A percentile compares a stretch with the other conserved stretches of the same genome.
Conservation (phyloP, 2,329 filamentous ascomycete species). For the Fulvia fulva region DNA sequence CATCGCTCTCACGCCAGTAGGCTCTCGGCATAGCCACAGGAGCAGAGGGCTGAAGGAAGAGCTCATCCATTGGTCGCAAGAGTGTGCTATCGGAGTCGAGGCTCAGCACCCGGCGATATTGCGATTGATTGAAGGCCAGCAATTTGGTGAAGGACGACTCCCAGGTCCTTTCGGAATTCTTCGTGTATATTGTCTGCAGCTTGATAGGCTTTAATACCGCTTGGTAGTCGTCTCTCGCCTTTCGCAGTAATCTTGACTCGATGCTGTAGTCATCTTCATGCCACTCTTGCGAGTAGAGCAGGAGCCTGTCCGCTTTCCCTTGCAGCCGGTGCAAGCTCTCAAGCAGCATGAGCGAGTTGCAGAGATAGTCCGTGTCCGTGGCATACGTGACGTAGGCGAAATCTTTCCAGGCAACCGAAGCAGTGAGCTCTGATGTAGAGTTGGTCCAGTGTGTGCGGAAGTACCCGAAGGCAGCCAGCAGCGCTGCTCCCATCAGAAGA, state of each 20-base stretch:
- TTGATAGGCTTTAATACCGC: slow-evolving; percentile 47
- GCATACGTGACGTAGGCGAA: slow-evolving; percentile 44
- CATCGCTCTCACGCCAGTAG: slow-evolving; percentile 64
- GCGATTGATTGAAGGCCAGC: slow-evolving; percentile 61
- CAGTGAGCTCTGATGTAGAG: too few relatives aligned
- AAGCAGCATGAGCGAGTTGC: slow-evolving; percentile 43
- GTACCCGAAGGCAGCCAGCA: too few relatives aligned
- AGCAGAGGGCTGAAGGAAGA: slow-evolving; percentile 60
- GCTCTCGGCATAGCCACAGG: slow-evolving; percentile 64
- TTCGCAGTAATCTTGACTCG: slow-evolving; percentile 43
- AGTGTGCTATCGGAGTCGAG: slow-evolving; percentile 62
- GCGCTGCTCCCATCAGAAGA: too few relatives aligned
- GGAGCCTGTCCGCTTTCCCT: slow-evolving; percentile 40
- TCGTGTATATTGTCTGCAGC: slow-evolving; percentile 26
- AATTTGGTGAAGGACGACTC: slow-evolving; percentile 63
- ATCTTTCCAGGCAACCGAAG: slow-evolving; percentile 28
- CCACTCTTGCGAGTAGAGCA: slow-evolving; percentile 33
- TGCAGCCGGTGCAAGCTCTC: slow-evolving; percentile 39
- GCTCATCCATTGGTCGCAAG: slow-evolving; percentile 59
- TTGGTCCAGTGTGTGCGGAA: too few relatives aligned
- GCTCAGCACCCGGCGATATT: slow-evolving; percentile 56
- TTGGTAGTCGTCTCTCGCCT: slow-evolving; percentile 47
- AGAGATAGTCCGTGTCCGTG: slow-evolving; percentile 40
- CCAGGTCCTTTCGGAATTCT: slow-evolving; percentile 48
- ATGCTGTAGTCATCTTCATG: background rate